These are phyloP conservation scores for Hibiscus tridactylites DNA, from an alignment of 345 rosid species.

Conservation along the genomic window DNA sequence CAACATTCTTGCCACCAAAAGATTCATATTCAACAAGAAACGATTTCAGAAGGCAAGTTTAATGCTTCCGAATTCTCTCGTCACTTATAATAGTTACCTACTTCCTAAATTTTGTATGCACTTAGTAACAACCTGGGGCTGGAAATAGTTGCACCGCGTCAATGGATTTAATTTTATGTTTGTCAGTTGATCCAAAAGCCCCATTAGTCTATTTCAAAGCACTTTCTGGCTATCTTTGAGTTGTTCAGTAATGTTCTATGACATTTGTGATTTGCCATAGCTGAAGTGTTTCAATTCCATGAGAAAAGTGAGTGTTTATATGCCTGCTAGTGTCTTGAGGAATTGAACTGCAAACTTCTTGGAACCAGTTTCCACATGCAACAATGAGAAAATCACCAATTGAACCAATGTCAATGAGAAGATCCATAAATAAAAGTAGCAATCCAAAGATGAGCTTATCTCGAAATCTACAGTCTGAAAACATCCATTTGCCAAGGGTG, in stretches of 20 bases:
- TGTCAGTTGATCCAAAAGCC: neutral
- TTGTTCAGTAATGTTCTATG: neutral
- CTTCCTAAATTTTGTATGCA: neutral
- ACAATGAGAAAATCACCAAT: conserved; percentile 78
- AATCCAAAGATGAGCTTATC: too few relatives aligned
- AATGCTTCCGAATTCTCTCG: neutral
- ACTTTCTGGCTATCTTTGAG: neutral
- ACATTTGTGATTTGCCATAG: neutral
- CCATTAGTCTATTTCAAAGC: neutral
- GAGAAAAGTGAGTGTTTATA: neutral
- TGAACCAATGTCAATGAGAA: conserved; percentile 9
- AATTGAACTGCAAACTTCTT: neutral
- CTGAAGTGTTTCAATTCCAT: neutral
- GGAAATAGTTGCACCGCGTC: neutral
- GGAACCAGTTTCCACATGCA: conserved; percentile 14
- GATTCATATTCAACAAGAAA: neutral
- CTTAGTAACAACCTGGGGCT: neutral
- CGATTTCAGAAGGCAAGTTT: neutral
- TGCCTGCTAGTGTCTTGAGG: neutral
- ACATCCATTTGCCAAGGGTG: neutral
- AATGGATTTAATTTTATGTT: neutral
- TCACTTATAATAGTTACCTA: neutral
- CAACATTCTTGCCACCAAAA: neutral
- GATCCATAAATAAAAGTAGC: too few relatives aligned
- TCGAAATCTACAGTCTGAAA: neutral